Evolutionary conservation across 2,329 filamentous ascomycete genomes (phyloP).

Genomic region (Harringtonia lauricola): DNA sequence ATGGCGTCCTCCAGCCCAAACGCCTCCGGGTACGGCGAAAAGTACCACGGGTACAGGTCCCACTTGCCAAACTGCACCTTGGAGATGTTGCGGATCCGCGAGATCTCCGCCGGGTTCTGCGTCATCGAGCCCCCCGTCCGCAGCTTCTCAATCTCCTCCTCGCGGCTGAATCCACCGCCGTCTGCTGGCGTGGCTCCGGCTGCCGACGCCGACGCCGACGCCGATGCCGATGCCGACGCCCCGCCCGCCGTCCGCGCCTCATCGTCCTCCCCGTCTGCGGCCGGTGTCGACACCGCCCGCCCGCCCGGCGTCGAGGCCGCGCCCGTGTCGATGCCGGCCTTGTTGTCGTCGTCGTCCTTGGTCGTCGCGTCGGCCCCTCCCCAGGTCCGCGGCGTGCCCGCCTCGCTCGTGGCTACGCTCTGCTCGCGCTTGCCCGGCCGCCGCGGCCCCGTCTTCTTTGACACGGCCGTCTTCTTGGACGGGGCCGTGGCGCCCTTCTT

Average conservation of each 20-base stretch:
- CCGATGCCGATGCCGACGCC: conserved; percentile 1
- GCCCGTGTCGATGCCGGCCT: conserved; percentile 11
- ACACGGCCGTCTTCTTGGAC: conserved; percentile 39
- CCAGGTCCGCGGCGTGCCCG: conserved; percentile 41
- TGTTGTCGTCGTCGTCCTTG: conserved; percentile 30
- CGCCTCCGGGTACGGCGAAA: conserved; percentile 86
- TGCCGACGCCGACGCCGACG: conserved; percentile 21
- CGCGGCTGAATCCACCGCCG: conserved; percentile 51
- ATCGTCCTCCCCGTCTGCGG: conserved; percentile 40
- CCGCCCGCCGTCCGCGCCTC: conserved; percentile 27
- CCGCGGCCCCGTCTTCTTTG: conserved; percentile 47
- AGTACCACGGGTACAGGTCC: conserved; percentile 97
- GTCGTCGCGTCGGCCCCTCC: conserved; percentile 18
- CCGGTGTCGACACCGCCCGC: conserved; percentile 23
- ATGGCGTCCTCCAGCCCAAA: conserved; percentile 85
- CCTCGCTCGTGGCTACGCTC: conserved; percentile 33
- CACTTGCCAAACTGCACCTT: conserved; percentile 88
- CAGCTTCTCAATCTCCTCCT: conserved; percentile 93
- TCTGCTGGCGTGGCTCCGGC: not conserved
- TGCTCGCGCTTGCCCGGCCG: conserved; percentile 42
- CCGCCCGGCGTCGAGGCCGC: conserved; percentile 4
- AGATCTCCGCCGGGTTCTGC: conserved; percentile 94
- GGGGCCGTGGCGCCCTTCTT: conserved; percentile 38
- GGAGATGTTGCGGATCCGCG: conserved; percentile 87
- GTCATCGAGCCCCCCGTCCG: conserved; percentile 96